A percentile compares a stretch with the other conserved stretches of the same genome.
phyloP scores from a whole-genome alignment of 2,329 filamentous ascomycete genomes.

The Alternaria infectoria region DNA sequence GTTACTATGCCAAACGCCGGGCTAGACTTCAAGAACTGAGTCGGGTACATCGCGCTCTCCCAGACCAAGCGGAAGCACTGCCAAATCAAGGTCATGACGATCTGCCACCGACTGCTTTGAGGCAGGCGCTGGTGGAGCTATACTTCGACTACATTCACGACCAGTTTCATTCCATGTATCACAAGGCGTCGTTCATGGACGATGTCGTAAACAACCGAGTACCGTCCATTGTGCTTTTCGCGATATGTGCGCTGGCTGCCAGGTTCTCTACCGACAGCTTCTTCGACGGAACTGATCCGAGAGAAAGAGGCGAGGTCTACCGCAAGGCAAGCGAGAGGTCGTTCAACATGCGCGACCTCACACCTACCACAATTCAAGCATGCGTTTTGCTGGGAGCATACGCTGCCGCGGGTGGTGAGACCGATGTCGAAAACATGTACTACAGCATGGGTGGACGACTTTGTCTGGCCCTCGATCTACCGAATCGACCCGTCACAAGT shows the following conservation, averaged over 20 bases:
- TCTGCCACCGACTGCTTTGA: slow-evolving; percentile 21
- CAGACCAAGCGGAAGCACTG: slow-evolving; percentile 1
- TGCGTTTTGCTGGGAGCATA: slow-evolving; percentile 30
- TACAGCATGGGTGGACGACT: slow-evolving; percentile 31
- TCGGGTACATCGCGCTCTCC: slow-evolving; percentile 3
- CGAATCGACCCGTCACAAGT: slow-evolving; percentile 25
- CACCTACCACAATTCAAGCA: slow-evolving; percentile 23
- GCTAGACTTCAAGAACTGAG: slow-evolving; percentile 19
- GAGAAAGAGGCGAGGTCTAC: slow-evolving; percentile 25
- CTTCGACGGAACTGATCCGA: slow-evolving; percentile 20
- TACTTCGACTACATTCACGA: slow-evolving; percentile 37
- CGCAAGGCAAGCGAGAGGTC: slow-evolving; percentile 22
- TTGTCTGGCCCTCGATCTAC: slow-evolving; percentile 27
- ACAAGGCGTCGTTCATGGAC: slow-evolving; percentile 26
- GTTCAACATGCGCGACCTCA: slow-evolving; percentile 26
- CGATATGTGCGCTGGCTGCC: slow-evolving; percentile 28
- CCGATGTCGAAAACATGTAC: slow-evolving; percentile 32
- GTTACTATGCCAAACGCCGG: slow-evolving; percentile 31
- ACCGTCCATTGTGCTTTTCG: slow-evolving; percentile 24
- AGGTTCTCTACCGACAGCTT: slow-evolving; percentile 24
- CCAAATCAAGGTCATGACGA: slow-evolving; percentile 11
- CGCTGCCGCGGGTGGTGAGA: slow-evolving; percentile 30
- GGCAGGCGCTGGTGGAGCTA: slow-evolving; percentile 23
- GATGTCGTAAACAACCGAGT: slow-evolving; percentile 23
- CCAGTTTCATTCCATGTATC: slow-evolving; percentile 34